These are phyloP conservation scores for Stachybotrys chlorohalonatus DNA, from an alignment of 2,329 filamentous ascomycete species.

Conservation along the genomic window DNA sequence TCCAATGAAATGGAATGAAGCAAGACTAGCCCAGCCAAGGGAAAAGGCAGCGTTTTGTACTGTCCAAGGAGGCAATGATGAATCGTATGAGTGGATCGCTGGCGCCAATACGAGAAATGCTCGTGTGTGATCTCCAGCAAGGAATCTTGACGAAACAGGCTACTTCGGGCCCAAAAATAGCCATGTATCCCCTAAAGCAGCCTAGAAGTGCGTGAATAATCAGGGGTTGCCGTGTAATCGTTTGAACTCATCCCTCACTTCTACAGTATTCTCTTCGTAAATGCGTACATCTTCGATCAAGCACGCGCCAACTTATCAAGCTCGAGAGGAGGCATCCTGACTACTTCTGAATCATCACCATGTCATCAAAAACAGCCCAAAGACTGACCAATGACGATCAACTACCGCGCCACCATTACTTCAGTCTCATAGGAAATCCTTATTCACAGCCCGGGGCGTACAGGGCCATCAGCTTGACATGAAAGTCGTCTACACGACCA, in stretches of 20 bases:
- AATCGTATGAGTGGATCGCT: background rate
- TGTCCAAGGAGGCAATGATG: background rate
- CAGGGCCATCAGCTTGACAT: too few species aligned
- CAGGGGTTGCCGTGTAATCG: background rate
- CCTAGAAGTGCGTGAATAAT: background rate
- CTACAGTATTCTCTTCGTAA: background rate
- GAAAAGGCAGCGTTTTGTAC: background rate
- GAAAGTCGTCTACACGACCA: too few species aligned
- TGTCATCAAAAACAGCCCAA: too few species aligned
- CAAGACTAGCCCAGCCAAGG: background rate
- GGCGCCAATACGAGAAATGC: background rate
- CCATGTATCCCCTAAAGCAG: background rate
- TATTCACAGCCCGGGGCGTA: too few species aligned
- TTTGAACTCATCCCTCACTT: background rate
- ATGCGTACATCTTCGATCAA: background rate
- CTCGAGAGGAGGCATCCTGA: too few species aligned
- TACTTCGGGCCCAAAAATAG: background rate
- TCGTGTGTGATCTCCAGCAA: background rate
- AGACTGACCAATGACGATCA: too few species aligned
- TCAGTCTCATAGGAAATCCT: too few species aligned
- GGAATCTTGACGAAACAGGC: background rate
- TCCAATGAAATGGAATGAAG: too few species aligned
- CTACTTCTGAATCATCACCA: too few species aligned
- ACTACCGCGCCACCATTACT: too few species aligned
- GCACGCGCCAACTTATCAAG: too few species aligned